Evolutionary conservation across 352 stramenopile genomes (phyloP).

Genomic region (Plasmopara halstedii): DNA sequence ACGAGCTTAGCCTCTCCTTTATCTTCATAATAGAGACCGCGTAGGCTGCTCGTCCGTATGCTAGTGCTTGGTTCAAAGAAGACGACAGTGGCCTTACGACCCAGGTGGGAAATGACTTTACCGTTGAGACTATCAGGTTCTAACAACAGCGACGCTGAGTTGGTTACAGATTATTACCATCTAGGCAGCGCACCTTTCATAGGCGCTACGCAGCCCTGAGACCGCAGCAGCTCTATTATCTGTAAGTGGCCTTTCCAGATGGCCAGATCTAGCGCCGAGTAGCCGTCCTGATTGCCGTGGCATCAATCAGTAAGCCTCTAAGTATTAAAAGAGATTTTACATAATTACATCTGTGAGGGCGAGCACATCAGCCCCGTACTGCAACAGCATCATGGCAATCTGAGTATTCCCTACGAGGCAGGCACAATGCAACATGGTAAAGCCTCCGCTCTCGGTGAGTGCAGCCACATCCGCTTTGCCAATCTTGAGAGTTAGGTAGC

Average conservation of each 20-base stretch:
- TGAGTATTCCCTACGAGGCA: constrained; percentile 70
- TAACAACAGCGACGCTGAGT: constrained; percentile 12
- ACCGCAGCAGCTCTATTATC: constrained; percentile 77
- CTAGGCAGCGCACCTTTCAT: constrained; percentile 55
- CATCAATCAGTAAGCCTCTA: not conserved
- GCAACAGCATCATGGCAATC: constrained; percentile 84
- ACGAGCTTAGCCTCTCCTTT: constrained; percentile 66
- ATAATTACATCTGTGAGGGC: constrained; percentile 58
- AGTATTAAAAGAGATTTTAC: not conserved
- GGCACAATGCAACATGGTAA: constrained; percentile 77
- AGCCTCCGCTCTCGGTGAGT: constrained; percentile 72
- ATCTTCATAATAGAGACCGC: constrained; percentile 75
- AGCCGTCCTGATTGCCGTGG: constrained; percentile 44
- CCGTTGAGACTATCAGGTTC: constrained; percentile 77
- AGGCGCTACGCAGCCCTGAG: constrained; percentile 66
- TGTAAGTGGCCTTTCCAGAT: constrained; percentile 79
- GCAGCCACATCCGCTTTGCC: constrained; percentile 73
- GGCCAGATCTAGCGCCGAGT: constrained; percentile 70
- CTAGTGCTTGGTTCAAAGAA: constrained; percentile 74
- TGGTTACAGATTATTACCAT: not conserved
- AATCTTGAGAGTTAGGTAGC: constrained; percentile 79
- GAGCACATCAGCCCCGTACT: constrained; percentile 67
- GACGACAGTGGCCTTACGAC: constrained; percentile 66
- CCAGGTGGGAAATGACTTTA: constrained; percentile 60
- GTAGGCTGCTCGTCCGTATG: constrained; percentile 64